Conservation (phyloP, 345 rosid genomes). For the Limnanthes douglasii region DNA sequence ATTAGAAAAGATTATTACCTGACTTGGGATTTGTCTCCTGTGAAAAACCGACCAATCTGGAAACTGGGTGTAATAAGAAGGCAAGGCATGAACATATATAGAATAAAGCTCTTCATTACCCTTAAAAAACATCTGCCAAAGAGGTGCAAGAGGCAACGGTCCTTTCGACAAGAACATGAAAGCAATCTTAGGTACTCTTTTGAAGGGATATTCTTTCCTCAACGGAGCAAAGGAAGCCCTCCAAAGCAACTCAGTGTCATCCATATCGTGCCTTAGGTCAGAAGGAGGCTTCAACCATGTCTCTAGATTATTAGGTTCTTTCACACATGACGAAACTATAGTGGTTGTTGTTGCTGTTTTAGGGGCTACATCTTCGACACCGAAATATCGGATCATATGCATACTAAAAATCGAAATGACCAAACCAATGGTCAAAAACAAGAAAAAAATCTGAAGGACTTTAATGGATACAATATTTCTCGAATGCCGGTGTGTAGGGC, state of each 20-base stretch:
- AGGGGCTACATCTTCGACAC: conserved; percentile 13
- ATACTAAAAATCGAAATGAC: conserved; percentile 34
- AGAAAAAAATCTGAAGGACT: conserved; percentile 23
- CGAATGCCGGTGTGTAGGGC: conserved; percentile 17
- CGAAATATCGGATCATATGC: conserved; percentile 26
- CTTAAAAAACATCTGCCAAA: conserved; percentile 82
- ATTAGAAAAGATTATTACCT: no score
- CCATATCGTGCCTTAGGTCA: conserved; percentile 52
- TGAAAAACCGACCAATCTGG: conserved; percentile 50
- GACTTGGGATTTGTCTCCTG: conserved; percentile 77
- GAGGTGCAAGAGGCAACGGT: conserved; percentile 72
- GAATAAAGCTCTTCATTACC: conserved; percentile 53
- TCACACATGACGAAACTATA: conserved; percentile 16
- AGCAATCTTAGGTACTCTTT: conserved; percentile 71
- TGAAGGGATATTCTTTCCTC: conserved; percentile 37
- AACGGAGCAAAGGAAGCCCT: conserved; percentile 60
- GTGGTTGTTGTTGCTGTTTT: conserved; percentile 14
- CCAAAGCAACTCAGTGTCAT: conserved; percentile 68
- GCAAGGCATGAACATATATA: conserved; percentile 59
- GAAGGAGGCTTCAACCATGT: conserved; percentile 44
- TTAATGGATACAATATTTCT: conserved; percentile 25
- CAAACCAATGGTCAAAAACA: conserved; percentile 30
- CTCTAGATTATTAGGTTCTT: conserved; percentile 12
- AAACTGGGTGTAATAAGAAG: conserved; percentile 34
- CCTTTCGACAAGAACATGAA: conserved; percentile 94